These are phyloP conservation scores for Mycena sp. DNA, from an alignment of 1,284 basidiomycete species.

Conservation along the genomic window DNA sequence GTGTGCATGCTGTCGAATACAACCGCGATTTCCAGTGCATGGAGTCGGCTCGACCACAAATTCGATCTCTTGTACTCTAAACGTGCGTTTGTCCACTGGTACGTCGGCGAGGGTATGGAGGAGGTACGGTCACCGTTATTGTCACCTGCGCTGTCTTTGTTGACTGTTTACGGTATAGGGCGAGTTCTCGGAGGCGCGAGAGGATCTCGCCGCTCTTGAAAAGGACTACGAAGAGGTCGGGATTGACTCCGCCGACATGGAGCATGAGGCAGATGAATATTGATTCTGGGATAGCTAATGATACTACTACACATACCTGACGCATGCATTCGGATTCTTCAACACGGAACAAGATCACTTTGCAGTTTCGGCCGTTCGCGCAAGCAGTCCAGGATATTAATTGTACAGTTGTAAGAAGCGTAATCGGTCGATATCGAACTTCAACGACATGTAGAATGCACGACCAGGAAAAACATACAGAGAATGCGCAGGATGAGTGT, in stretches of 20 bases:
- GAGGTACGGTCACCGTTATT: conserved; percentile 54
- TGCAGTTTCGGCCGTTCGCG: too few species aligned
- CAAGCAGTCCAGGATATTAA: too few species aligned
- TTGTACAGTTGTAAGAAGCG: too few species aligned
- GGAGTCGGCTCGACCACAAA: conserved; percentile 94
- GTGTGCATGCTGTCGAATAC: conserved; percentile 93
- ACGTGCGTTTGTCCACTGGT: conserved; percentile 94
- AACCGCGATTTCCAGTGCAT: conserved; percentile 88
- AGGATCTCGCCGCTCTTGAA: conserved; percentile 96
- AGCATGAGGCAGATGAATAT: conserved; percentile 24
- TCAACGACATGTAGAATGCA: background rate
- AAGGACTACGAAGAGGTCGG: conserved; percentile 98
- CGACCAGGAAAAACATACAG: conserved; percentile 3
- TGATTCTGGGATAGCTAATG: conserved; percentile 19
- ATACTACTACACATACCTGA: conserved; percentile 1
- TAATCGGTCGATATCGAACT: too few species aligned
- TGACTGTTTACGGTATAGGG: conserved; percentile 52
- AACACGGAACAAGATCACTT: too few species aligned
- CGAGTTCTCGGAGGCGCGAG: conserved; percentile 97
- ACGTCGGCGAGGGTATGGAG: conserved; percentile 98
- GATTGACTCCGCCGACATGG: conserved; percentile 87
- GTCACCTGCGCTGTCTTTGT: background rate
- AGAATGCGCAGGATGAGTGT: conserved; percentile 11
- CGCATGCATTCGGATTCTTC: background rate
- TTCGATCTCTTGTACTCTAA: conserved; percentile 95